These are phyloP conservation scores for Dryadomyces quercivorus DNA, from an alignment of 2,329 filamentous ascomycete genomes.

Conservation along the genomic window DNA sequence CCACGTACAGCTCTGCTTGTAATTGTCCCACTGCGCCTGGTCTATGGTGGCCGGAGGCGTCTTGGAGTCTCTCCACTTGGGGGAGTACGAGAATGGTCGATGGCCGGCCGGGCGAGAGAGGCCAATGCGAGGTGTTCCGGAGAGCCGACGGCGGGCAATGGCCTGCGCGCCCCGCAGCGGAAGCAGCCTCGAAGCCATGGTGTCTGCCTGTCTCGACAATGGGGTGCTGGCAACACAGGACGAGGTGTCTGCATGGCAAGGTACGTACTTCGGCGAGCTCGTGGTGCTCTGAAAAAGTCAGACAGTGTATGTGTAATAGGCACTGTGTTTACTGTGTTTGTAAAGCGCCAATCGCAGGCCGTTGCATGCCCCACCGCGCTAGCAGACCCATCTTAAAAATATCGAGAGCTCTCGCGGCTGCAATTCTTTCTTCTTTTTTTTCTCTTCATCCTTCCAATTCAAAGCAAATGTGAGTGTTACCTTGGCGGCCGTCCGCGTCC, in stretches of 20 bases:
- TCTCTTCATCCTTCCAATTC: constrained; percentile 92
- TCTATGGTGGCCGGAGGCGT: background rate
- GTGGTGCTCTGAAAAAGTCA: background rate
- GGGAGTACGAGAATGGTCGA: background rate
- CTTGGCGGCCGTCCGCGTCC: constrained; percentile 3
- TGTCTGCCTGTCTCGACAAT: background rate
- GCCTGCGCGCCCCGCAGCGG: constrained; percentile 1
- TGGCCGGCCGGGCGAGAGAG: no score
- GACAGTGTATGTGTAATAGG: background rate
- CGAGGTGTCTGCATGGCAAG: background rate
- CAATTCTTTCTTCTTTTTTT: constrained; percentile 27
- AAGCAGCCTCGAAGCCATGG: constrained; percentile 2
- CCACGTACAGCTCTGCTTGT: constrained; percentile 29
- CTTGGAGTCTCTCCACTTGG: background rate
- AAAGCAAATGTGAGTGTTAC: constrained; percentile 65
- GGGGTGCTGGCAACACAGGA: background rate
- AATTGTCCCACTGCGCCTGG: constrained; percentile 22
- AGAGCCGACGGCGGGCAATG: background rate
- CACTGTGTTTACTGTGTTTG: background rate
- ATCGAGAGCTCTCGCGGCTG: background rate
- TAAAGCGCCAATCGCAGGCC: constrained; percentile 10
- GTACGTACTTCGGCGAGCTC: background rate
- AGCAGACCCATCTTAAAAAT: constrained; percentile 15
- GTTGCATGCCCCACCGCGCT: constrained; percentile 1
- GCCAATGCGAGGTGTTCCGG: background rate